Percentiles rank a stretch among this genome's conserved stretches.
Conservation (phyloP, 257 asterid genomes). For the Gentiana dahurica region DNA sequence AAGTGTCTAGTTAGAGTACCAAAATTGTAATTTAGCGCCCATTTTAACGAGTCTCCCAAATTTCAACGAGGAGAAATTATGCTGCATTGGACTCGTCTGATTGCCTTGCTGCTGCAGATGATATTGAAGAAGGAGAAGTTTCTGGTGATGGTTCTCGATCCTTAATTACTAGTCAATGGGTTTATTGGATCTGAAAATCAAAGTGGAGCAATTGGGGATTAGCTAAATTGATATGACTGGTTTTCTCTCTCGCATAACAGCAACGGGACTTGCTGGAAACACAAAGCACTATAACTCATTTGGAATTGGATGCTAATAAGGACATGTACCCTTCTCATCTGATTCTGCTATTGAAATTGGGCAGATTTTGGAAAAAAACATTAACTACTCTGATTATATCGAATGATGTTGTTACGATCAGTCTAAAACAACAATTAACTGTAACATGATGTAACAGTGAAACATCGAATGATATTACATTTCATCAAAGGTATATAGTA, state of each 20-base stretch:
- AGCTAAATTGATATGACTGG: slow-evolving; percentile 11
- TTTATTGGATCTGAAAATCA: slow-evolving; percentile 23
- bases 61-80: background rate
- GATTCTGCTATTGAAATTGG: slow-evolving; percentile 11
- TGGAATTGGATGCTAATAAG: slow-evolving; percentile 13
- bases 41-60: too few relatives aligned
- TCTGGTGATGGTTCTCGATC: slow-evolving; percentile 34
- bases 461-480: too few relatives aligned
- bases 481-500: too few relatives aligned
- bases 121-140: slow-evolving; percentile 78
- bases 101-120: slow-evolving; percentile 28
- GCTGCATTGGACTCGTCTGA: slow-evolving; percentile 19
- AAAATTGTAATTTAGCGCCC: too few relatives aligned
- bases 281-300: slow-evolving; percentile 14
- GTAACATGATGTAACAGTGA: too few relatives aligned
- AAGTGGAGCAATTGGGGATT: slow-evolving; percentile 14
- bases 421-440: too few relatives aligned
- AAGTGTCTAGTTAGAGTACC: too few relatives aligned
- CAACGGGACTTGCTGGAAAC: slow-evolving; percentile 20
- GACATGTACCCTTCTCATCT: slow-evolving; percentile 9
- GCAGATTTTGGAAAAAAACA: slow-evolving; percentile 5
- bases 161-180: slow-evolving; percentile 17
- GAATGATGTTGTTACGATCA: too few relatives aligned
- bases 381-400: background rate
- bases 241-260: slow-evolving; percentile 16